Evolutionary conservation across 345 rosid genomes (phyloP), one percentile per base, ranked within the genome.

Genomic region (Psidium friedrichsthalianum): DNA sequence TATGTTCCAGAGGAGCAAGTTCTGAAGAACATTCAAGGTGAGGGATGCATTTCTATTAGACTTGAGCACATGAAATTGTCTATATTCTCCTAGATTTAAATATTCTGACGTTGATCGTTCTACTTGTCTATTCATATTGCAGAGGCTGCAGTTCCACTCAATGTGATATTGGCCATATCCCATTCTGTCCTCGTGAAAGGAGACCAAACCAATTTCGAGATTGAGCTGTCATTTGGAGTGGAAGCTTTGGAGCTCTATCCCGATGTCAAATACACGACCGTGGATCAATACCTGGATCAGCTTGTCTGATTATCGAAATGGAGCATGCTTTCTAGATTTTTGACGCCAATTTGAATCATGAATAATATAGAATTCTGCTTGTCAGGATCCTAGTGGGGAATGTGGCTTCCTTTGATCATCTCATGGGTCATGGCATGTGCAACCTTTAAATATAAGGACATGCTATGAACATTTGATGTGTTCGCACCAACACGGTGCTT

Each of bases 191-290:
- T 51, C 5, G 85, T 86, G 53, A 59, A 58, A 21, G 87, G 87
- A 27, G 82, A 82, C 24, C 87, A 86, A 6, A 61, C 87, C 25
- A 86, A 86, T 85, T 86, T 82, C 11, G 69, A 61, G 36, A 82
- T 86, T 49, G 85, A 86, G 54, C 53, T 81, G 20, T 82, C 82
- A 2, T 51, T 82, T 11, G 84, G 84, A 32, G 87, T 86, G 16
- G 87, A 86, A 84, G 87, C 87, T 6, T 82, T 82, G 9, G 69
- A 52, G 82, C 85, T 82, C 52, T 82, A 86, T 64, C 84, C 87
- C 0, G 49, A 53, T 13, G 82, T 86, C 24, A 86, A 86, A 54
- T 86, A 86, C 85, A 61, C 49, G 18, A 82, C 54, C 1, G 85
- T 86, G 24, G 84, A 86, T 42, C 82, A 86, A 18, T 86, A 61